These are phyloP conservation scores for Cordia subcordata DNA, from an alignment of 257 asterid species.

Conservation along the genomic window DNA sequence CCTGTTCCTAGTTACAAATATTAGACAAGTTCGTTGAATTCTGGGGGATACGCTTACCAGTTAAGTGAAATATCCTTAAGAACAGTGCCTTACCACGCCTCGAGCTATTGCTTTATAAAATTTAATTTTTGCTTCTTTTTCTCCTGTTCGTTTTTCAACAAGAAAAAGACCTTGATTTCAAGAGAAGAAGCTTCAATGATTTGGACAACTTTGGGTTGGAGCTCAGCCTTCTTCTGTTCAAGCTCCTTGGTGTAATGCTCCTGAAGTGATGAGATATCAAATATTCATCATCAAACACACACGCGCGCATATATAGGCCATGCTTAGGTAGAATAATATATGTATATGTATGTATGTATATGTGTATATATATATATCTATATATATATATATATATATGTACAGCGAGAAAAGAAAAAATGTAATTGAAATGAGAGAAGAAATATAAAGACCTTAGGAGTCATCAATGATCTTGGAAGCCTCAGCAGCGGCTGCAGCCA, in stretches of 20 bases:
- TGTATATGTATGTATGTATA: background rate
- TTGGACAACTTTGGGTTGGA: conserved; percentile 69
- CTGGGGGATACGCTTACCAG: too few relatives aligned
- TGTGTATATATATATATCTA: background rate
- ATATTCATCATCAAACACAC: background rate
- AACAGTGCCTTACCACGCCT: too few relatives aligned
- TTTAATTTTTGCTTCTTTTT: too few relatives aligned
- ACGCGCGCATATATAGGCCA: background rate
- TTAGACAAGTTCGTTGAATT: too few relatives aligned
- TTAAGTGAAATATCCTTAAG: too few relatives aligned
- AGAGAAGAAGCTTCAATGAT: conserved; percentile 60
- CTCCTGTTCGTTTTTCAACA: too few relatives aligned
- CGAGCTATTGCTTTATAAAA: too few relatives aligned
- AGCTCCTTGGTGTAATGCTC: conserved; percentile 53
- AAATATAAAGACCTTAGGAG: conserved; percentile 60
- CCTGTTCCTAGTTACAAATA: too few relatives aligned
- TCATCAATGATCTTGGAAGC: conserved; percentile 69
- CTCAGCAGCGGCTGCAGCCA: conserved; percentile 61
- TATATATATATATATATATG: background rate
- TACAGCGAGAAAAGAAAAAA: background rate
- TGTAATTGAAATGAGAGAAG: background rate
- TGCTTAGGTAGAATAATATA: background rate
- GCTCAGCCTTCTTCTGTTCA: conserved; percentile 70
- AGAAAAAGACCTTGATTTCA: conserved; percentile 83
- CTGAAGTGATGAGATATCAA: conserved; percentile 19